Conservation (phyloP, 306 rosid genomes). For the Prunus davidiana region DNA sequence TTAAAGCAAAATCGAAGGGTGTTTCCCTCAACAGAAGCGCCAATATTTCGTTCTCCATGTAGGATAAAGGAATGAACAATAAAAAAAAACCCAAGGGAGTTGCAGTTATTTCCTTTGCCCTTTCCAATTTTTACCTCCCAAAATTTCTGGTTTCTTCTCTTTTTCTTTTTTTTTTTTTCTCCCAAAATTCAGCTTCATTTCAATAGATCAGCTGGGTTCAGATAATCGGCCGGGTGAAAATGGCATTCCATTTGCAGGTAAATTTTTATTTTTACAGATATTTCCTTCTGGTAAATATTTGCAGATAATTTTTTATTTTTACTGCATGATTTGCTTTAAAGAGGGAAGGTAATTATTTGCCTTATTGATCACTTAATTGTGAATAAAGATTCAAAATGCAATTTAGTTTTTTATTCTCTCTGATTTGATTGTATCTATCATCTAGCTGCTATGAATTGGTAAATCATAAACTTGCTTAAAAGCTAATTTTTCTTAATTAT, state of each 20-base stretch:
- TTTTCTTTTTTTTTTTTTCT: not conserved
- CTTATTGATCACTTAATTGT: not conserved
- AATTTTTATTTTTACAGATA: not conserved
- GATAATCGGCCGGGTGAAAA: not conserved
- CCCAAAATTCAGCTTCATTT: not conserved
- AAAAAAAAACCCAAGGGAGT: not conserved
- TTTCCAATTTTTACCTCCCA: slow-evolving; percentile 1
- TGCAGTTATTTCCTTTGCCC: not conserved
- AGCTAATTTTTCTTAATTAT: too few relatives aligned
- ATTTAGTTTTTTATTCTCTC: not conserved
- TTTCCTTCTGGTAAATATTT: not conserved
- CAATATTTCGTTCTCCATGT: slow-evolving; percentile 21
- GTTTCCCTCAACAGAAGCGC: slow-evolving; percentile 27
- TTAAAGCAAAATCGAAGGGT: slow-evolving; percentile 26
- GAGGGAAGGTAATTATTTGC: not conserved
- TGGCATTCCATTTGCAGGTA: not conserved
- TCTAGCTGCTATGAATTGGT: not conserved
- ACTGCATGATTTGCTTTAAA: not conserved
- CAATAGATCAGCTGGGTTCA: not conserved
- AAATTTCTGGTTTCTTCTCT: not conserved
- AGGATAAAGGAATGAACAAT: slow-evolving; percentile 2
- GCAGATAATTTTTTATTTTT: not conserved
- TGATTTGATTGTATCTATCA: not conserved
- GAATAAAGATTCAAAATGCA: not conserved
- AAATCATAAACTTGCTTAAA: not conserved